A percentile compares a stretch with the other conserved stretches of the same genome.
Evolutionary conservation across 352 stramenopile species (phyloP).

Genomic region (Ochromonadaceae sp.): DNA sequence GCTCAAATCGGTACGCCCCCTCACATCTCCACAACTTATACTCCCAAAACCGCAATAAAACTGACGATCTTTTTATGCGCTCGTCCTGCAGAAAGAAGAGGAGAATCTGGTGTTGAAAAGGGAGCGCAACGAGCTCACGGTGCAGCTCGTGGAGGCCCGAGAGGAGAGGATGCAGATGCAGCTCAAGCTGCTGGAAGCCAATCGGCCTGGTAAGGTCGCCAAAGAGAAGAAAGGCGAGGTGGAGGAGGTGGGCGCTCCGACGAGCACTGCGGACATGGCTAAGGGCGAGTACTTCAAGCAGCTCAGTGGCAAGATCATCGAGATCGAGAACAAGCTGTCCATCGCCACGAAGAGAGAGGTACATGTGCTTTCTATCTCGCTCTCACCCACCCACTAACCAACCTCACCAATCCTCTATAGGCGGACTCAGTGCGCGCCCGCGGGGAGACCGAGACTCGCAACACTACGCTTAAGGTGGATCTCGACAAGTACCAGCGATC

Average conservation of each 20-base stretch:
- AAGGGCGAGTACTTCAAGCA: neutral
- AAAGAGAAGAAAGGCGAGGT: too few relatives aligned
- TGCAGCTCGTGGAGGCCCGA: neutral
- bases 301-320: neutral
- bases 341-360: neutral
- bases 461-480: neutral
- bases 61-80: too few relatives aligned
- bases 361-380: neutral
- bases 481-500: neutral
- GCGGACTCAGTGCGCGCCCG: neutral
- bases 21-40: too few relatives aligned
- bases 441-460: neutral
- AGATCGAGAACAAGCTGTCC: conserved; percentile 2
- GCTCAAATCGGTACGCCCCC: too few relatives aligned
- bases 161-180: too few relatives aligned
- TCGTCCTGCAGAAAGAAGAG: too few relatives aligned
- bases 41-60: too few relatives aligned
- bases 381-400: too few relatives aligned
- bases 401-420: neutral
- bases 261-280: neutral
- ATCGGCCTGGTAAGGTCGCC: too few relatives aligned
- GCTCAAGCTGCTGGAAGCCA: too few relatives aligned
- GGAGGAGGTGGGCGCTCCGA: too few relatives aligned
- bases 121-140: neutral
- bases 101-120: neutral